phyloP scores from a whole-genome alignment of 148 eudicot species.

The Amaranthus palmeri region DNA sequence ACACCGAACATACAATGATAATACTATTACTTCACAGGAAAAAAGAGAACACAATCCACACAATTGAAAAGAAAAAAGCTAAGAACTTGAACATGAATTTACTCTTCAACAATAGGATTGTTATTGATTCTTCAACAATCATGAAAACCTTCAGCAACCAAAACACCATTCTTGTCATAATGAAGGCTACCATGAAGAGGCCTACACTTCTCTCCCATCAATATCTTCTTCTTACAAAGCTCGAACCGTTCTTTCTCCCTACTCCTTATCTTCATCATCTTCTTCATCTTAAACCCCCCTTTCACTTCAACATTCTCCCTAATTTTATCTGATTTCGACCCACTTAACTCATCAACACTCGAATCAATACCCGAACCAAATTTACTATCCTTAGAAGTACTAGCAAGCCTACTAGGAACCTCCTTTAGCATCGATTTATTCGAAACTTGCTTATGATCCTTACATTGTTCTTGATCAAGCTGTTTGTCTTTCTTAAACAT shows the following conservation, averaged over 20 bases:
- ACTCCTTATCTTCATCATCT: conserved; percentile 19
- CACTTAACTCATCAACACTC: too few species aligned
- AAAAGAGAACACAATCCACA: too few species aligned
- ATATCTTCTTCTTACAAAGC: conserved; percentile 66
- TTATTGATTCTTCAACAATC: not conserved
- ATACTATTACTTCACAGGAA: too few species aligned
- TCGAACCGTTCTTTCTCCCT: conserved; percentile 25
- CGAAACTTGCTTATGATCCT: not conserved
- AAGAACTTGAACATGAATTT: too few species aligned
- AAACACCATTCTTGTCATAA: conserved; percentile 50
- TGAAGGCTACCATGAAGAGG: conserved; percentile 46
- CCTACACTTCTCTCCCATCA: conserved; percentile 67
- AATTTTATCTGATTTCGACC: too few species aligned
- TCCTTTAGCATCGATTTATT: too few species aligned
- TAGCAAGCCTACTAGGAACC: not conserved
- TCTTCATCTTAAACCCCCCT: conserved; percentile 14
- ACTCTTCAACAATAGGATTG: too few species aligned
- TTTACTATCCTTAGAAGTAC: not conserved
- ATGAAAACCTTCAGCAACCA: conserved; percentile 46
- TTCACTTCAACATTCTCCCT: too few species aligned
- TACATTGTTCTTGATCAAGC: conserved; percentile 10
- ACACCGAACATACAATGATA: too few species aligned
- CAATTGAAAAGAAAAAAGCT: too few species aligned
- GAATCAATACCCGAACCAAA: not conserved
- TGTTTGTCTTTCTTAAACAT: conserved; percentile 4